These are phyloP conservation scores for Thermothelomyces thermophilus DNA, from an alignment of 2,329 filamentous ascomycete genomes.

Conservation along the genomic window DNA sequence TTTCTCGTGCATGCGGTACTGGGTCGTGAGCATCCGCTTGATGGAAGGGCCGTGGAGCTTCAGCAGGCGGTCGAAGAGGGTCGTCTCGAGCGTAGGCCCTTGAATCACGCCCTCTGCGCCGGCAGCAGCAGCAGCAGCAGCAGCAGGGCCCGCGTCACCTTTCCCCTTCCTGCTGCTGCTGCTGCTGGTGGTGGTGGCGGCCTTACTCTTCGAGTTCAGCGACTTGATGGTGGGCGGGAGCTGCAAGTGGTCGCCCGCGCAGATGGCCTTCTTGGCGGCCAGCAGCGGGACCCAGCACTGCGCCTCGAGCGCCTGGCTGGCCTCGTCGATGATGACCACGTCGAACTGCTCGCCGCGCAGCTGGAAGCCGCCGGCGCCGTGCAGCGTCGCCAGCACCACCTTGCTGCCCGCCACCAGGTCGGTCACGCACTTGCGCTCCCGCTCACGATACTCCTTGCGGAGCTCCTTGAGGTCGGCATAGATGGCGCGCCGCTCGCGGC, in stretches of 20 bases:
- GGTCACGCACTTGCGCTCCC: constrained; percentile 74
- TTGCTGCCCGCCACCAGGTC: constrained; percentile 70
- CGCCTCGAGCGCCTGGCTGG: constrained; percentile 89
- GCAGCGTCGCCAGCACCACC: constrained; percentile 86
- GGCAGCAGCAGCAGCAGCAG: constrained; percentile 26
- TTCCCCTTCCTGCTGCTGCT: constrained; percentile 29
- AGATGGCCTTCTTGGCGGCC: constrained; percentile 72
- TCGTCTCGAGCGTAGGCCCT: constrained; percentile 69
- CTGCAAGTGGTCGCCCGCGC: constrained; percentile 91
- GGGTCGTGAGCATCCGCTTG: constrained; percentile 91
- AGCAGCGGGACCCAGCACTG: constrained; percentile 94
- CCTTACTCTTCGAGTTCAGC: constrained; percentile 45
- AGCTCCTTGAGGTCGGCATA: constrained; percentile 81
- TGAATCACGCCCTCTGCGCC: constrained; percentile 29
- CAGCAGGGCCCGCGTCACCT: constrained; percentile 10
- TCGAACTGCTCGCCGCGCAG: constrained; percentile 77
- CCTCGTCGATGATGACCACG: constrained; percentile 92
- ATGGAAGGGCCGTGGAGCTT: constrained; percentile 72
- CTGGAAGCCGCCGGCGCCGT: constrained; percentile 84
- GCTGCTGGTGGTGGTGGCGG: neutral
- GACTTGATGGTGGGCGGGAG: constrained; percentile 93
- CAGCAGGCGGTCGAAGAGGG: constrained; percentile 84
- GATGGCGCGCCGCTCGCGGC: constrained; percentile 70
- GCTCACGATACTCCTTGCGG: constrained; percentile 78
- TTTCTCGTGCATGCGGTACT: constrained; percentile 95